These are phyloP conservation scores for Nakaseomyces kungkrabaensis DNA, from an alignment of 1,139 yeast genomes.

Conservation along the genomic window DNA sequence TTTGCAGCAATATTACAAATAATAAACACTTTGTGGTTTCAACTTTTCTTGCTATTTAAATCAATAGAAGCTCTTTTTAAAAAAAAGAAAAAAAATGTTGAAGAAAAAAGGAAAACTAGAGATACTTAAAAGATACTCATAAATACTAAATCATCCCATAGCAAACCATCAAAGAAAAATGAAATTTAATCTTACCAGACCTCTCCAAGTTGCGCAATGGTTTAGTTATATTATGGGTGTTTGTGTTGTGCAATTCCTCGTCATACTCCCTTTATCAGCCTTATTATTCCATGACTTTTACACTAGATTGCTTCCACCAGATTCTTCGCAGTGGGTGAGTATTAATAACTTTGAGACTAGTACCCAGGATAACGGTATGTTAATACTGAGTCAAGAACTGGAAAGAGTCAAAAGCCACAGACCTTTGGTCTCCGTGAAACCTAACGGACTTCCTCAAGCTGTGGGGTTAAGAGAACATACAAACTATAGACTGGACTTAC, in stretches of 20 bases:
- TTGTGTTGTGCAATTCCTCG: conserved; percentile 16
- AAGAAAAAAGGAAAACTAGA: no score
- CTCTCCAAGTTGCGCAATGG: conserved; percentile 26
- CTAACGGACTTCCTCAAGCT: conserved; percentile 19
- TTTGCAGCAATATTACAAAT: no score
- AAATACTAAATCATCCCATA: no score
- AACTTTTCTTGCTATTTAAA: no score
- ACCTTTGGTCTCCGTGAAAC: conserved; percentile 3
- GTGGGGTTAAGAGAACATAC: conserved; percentile 18
- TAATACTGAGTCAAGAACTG: conserved; percentile 7
- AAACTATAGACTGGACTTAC: conserved; percentile 19
- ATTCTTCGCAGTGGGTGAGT: conserved; percentile 11
- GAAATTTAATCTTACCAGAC: conserved; percentile 23
- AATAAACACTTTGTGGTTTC: no score
- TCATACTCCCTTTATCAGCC: conserved; percentile 23
- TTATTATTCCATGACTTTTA: conserved; percentile 26
- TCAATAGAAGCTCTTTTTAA: no score
- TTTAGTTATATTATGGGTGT: conserved; percentile 14
- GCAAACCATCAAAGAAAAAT: conserved; percentile 7
- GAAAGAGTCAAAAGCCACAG: conserved; percentile 12
- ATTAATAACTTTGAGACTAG: not conserved
- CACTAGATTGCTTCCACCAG: conserved; percentile 20
- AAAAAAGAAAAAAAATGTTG: no score
- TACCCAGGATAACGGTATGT: conserved; percentile 9
- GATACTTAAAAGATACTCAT: no score